Conservation (phyloP, 306 rosid genomes). For the Sindora glabra region DNA sequence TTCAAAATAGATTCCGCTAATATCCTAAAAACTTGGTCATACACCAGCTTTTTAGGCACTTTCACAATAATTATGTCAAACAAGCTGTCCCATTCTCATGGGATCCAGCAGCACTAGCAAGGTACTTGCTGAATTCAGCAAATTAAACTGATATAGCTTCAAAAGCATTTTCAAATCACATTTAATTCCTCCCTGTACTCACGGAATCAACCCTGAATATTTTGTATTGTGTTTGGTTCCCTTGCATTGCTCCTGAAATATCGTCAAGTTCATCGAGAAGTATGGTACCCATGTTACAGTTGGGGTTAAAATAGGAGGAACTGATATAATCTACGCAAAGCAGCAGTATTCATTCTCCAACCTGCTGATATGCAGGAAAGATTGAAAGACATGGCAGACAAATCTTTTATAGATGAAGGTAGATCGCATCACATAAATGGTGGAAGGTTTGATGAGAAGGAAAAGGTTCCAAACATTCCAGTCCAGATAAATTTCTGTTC, state of each 20-base stretch:
- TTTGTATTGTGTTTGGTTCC: not conserved
- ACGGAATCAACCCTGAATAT: not conserved
- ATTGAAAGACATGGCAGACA: constrained; percentile 67
- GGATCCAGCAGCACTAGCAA: constrained; percentile 46
- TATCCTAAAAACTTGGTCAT: too few relatives aligned
- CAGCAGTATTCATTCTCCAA: constrained; percentile 64
- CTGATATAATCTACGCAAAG: constrained; percentile 60
- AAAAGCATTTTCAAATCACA: too few relatives aligned
- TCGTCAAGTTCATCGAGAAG: constrained; percentile 58
- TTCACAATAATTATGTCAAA: constrained; percentile 30
- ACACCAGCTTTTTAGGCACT: too few relatives aligned
- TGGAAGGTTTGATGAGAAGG: constrained; percentile 25
- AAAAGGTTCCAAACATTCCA: constrained; percentile 28
- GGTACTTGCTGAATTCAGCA: constrained; percentile 6
- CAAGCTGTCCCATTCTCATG: constrained; percentile 39
- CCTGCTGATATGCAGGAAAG: constrained; percentile 57
- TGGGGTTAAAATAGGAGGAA: constrained; percentile 72
- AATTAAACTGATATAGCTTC: too few relatives aligned
- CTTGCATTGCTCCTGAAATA: not conserved
- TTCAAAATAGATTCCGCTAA: too few relatives aligned
- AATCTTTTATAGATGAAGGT: constrained; percentile 30
- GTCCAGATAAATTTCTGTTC: constrained; percentile 6
- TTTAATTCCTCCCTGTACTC: not conserved
- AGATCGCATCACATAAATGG: constrained; percentile 12
- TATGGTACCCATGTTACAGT: constrained; percentile 77